Evolutionary conservation across 192 early-diverging fungal genomes (phyloP).

Genomic region (Dispira parvispora): DNA sequence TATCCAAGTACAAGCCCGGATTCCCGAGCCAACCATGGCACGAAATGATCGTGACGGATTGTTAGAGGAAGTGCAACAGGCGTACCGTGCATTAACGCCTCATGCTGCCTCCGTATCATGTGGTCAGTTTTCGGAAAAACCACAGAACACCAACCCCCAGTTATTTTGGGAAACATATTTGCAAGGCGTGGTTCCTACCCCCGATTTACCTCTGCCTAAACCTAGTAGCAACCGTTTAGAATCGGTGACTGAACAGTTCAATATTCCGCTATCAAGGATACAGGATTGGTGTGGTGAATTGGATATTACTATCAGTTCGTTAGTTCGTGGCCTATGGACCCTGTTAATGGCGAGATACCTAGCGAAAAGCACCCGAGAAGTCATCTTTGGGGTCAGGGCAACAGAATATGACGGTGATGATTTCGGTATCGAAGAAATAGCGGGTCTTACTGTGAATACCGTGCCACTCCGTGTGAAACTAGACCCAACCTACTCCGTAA

Average conservation of each 20-base stretch:
- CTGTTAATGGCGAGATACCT: not conserved
- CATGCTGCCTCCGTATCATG: too few relatives aligned
- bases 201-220: not conserved
- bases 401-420: not conserved
- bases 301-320: not conserved
- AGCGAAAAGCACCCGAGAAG: not conserved
- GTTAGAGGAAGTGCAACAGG: too few relatives aligned
- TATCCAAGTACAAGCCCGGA: too few relatives aligned
- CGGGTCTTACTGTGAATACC: too few relatives aligned
- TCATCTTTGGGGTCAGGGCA: constrained; percentile 3
- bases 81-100: too few relatives aligned
- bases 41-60: too few relatives aligned
- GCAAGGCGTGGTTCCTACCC: not conserved
- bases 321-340: constrained; percentile 4
- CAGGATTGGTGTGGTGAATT: not conserved
- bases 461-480: not conserved
- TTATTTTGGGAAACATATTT: constrained; percentile 1
- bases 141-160: too few relatives aligned
- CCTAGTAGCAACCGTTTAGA: too few relatives aligned
- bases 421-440: constrained; percentile 3
- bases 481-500: not conserved
- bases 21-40: too few relatives aligned
- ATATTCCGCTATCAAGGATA: too few relatives aligned
- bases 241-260: too few relatives aligned
- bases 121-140: too few relatives aligned